Evolutionary conservation across 768 basidiomycete genomes (phyloP), one percentile per base, ranked within the genome.

Genomic region (Boletus vinaceobasis): DNA sequence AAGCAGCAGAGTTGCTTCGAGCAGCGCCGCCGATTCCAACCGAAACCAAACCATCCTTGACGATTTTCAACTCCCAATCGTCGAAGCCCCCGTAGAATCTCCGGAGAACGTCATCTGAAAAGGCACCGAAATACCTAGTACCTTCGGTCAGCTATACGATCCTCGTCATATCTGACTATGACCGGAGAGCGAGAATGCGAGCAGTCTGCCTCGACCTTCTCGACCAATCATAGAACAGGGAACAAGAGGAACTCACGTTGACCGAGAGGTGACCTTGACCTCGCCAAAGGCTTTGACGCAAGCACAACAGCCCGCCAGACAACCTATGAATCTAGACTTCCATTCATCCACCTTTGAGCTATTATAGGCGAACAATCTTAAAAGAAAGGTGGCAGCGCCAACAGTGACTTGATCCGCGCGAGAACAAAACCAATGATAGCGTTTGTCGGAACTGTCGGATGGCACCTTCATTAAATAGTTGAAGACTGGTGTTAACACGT

Each of bases 341-440:
- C 91, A 95, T 37, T 73, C 67, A 2, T 78, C 75, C 4, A 90
- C 86, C 31, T 75, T 73, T 0, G 74, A 69, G 47, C 81, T 79
- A 49, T 79, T 73, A 62, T 92, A 97, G 10, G 93, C 93, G 66
- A 88, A 86, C 37, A 97, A 71, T 48, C 93, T 82, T 36, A 96
- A 74, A 46, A 91, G 78, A 72, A 94, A 97, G 0, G 84, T 85
- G 0, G 94, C 91, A 2, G 86, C 82, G 54, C 83, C 86, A 9
- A 79, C 69, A 0, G 81, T 84, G 33, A 81, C 72, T 9, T 76
- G 66, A 32, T 80, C 73, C 4, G 85, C 86, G 36, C 79, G 77
- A 29, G 73, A 68, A 69, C 94, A 97, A 67, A 88, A 95, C 91
- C 92, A 95, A 63, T 97, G 93, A 50, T 79, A 55, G 31, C 56